phyloP scores from a whole-genome alignment of 192 early-diverging fungal species.

The Podila epigama region DNA sequence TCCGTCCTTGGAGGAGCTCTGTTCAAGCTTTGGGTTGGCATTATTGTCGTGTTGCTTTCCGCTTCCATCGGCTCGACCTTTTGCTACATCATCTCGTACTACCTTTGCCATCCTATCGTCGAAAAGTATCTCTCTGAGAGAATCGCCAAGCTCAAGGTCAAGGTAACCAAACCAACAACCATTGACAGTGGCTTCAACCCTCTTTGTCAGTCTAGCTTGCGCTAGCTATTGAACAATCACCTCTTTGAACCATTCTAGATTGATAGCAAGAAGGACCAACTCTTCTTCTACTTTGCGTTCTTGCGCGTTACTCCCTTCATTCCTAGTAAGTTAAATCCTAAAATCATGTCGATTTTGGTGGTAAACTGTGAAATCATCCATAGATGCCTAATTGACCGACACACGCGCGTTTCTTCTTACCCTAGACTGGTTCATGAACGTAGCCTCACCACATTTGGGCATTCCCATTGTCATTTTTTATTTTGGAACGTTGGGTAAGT shows the following conservation, averaged over 20 bases:
- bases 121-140: conserved; percentile 54
- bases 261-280: conserved; percentile 34
- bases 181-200: no score
- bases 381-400: no score
- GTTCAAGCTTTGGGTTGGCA: conserved; percentile 61
- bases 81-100: conserved; percentile 61
- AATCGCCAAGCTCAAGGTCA: conserved; percentile 56
- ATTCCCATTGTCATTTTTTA: conserved; percentile 34
- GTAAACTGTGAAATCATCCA: no score
- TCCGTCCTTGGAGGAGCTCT: conserved; percentile 63
- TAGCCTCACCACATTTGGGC: conserved; percentile 53
- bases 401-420: conserved; percentile 12
- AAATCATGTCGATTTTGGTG: neutral
- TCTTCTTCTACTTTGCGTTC: conserved; percentile 50
- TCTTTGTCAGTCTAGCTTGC: neutral
- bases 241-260: conserved; percentile 5
- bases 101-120: conserved; percentile 53
- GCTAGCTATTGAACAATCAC: neutral
- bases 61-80: conserved; percentile 57
- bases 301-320: conserved; percentile 41
- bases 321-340: conserved; percentile 21
- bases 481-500: conserved; percentile 43
- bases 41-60: conserved; percentile 52
- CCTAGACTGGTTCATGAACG: conserved; percentile 56
- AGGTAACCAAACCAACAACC: conserved; percentile 43